Base-by-base conservation (phyloP, 2,329 filamentous ascomycete genomes). In the Sporothrix schenckii region DNA sequence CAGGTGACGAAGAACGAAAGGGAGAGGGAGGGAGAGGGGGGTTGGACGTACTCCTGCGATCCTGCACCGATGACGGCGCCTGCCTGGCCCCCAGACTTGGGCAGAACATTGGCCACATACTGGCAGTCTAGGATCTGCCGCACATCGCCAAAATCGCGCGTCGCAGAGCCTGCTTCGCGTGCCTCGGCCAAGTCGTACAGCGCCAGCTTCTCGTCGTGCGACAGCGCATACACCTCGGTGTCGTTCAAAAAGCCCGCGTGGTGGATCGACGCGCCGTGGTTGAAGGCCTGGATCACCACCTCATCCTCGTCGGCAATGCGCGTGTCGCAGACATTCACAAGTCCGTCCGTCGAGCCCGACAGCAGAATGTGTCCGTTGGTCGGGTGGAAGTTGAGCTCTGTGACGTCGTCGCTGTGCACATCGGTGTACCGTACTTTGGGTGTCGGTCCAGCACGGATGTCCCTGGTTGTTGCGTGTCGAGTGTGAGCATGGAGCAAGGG, bases 261-360 rank as follows among this genome's bases (percentile, higher is more conserved):
- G 78, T 93, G 91, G 73, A 94, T 87, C 0, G 91, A 92, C 47
- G 89, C 87, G 50, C 87, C 85, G 77, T 92, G 91, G 79, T 94
- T 94, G 78, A 94, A 89, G 14, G 92, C 91, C 79, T 93, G 91
- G 71, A 91, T 83, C 24, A 93, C 82, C 0, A 92, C 89, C 61
- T 94, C 92, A 76, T 94, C 92, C 79, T 94, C 92, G 74, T 92
- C 90, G 21, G 83, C 80, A 71, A 92, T 85, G 63, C 85, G 84
- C 21, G 87, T 90, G 80, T 95, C 89, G 80, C 91, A 92, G 60
- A 94, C 82, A 76, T 91, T 93, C 75, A 94, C 85, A 1, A 94
- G 85, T 7, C 91, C 91, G 79, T 95, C 92, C 16, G 91, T 94
- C 50, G 91, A 92, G 56, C 91, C 91, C 1, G 91, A 92, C 13